Evolutionary conservation across 345 rosid species (phyloP).

Genomic region (Salix caprea): DNA sequence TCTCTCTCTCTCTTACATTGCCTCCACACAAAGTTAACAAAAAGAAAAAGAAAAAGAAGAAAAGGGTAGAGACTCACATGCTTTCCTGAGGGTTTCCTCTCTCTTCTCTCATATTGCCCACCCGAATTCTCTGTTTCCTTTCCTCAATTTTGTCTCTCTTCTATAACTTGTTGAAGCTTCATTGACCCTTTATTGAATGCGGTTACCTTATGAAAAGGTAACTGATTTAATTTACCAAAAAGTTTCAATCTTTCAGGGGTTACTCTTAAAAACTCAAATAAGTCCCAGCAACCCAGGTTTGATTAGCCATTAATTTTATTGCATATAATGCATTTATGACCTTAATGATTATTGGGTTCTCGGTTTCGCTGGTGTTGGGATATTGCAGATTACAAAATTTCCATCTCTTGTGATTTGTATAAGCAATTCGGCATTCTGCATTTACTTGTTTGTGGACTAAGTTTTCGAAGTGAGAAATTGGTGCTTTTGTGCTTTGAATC

Average conservation of each 20-base stretch:
- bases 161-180: slow-evolving; percentile 10
- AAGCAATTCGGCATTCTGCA: slow-evolving; percentile 12
- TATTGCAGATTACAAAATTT: slow-evolving; percentile 16
- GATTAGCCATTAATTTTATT: slow-evolving; percentile 14
- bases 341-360: slow-evolving; percentile 17
- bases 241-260: slow-evolving; percentile 33
- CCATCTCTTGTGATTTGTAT: slow-evolving; percentile 6
- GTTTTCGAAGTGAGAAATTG: slow-evolving; percentile 24
- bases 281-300: slow-evolving; percentile 23
- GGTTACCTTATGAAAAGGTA: slow-evolving; percentile 13
- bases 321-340: slow-evolving; percentile 15
- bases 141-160: slow-evolving; percentile 9
- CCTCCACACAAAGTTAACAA: not conserved
- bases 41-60: not conserved
- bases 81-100: slow-evolving; percentile 21
- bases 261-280: slow-evolving; percentile 9
- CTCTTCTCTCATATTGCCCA: slow-evolving; percentile 2
- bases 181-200: slow-evolving; percentile 26
- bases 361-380: slow-evolving; percentile 15
- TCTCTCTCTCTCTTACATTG: not conserved
- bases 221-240: slow-evolving; percentile 10
- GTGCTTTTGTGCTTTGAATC: slow-evolving; percentile 11
- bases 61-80: slow-evolving; percentile 4
- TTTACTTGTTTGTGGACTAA: slow-evolving; percentile 23
- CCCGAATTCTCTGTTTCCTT: slow-evolving; percentile 32